phyloP scores from a whole-genome alignment of 2,329 filamentous ascomycete genomes.

The Fusarium sp. region DNA sequence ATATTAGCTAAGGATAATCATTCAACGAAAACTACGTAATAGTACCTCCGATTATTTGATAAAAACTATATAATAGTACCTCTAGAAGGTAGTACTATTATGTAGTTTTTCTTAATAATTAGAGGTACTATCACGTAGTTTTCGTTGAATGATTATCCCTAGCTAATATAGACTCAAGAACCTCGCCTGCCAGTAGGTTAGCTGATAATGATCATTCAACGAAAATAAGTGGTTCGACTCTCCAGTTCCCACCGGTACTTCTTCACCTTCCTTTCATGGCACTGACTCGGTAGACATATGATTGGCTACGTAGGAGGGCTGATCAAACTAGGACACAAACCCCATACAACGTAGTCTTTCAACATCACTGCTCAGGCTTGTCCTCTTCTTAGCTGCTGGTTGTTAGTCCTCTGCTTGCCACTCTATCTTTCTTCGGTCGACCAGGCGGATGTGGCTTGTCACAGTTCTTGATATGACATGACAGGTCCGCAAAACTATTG shows the following conservation, averaged over 20 bases:
- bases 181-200: too few relatives aligned
- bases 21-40: too few relatives aligned
- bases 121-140: too few relatives aligned
- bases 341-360: background rate
- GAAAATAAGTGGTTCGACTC: background rate
- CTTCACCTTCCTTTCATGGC: background rate
- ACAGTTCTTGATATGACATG: background rate
- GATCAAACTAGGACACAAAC: background rate
- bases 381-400: background rate
- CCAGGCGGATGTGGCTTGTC: background rate
- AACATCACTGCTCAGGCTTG: background rate
- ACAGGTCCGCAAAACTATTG: background rate
- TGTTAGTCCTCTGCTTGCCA: background rate
- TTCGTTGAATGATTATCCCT: too few relatives aligned
- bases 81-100: too few relatives aligned
- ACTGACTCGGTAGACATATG: background rate
- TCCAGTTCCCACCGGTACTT: background rate
- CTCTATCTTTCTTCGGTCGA: background rate
- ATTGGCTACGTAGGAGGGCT: background rate
- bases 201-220: constrained; percentile 1
- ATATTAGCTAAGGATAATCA: background rate
- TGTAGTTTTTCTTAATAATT: too few relatives aligned
- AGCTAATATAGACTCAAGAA: too few relatives aligned
- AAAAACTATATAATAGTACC: too few relatives aligned
- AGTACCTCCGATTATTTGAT: too few relatives aligned